Evolutionary conservation across 495 filamentous ascomycete species (phyloP).

Genomic region (Xylaria scruposa): DNA sequence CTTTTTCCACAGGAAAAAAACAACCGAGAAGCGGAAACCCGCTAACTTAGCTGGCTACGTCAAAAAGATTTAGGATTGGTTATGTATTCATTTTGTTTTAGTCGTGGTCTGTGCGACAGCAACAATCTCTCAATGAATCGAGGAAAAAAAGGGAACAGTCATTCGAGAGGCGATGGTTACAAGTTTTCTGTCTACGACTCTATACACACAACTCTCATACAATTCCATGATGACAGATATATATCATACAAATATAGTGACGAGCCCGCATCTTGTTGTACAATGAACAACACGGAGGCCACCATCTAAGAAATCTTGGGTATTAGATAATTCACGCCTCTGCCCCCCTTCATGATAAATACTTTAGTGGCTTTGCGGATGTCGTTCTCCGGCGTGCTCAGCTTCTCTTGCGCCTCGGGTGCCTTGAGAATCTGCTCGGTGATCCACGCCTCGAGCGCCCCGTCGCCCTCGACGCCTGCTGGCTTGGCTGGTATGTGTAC

Average conservation of each 20-base stretch:
- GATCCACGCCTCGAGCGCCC: constrained; percentile 61
- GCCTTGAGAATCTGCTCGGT: constrained; percentile 53
- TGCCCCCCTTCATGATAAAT: constrained; percentile 59
- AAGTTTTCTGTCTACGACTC: background rate
- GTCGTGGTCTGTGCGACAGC: constrained; percentile 5
- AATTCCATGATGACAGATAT: background rate
- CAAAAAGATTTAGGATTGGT: background rate
- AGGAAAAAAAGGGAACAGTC: background rate
- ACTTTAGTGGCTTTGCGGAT: constrained; percentile 54
- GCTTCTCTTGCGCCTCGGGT: constrained; percentile 57
- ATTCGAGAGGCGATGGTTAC: background rate
- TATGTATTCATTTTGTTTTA: too few species aligned
- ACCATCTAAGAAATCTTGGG: constrained; percentile 21
- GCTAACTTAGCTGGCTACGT: background rate
- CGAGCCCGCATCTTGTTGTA: background rate
- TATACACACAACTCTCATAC: background rate
- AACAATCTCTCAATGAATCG: background rate
- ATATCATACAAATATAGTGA: constrained; percentile 18
- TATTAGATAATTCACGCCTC: constrained; percentile 65
- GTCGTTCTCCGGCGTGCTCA: constrained; percentile 43
- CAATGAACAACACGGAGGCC: background rate
- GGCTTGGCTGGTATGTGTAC: constrained; percentile 60
- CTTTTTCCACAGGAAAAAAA: background rate
- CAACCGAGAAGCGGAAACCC: background rate
- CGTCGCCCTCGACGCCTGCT: constrained; percentile 33